Evolutionary conservation across 2,329 filamentous ascomycete species (phyloP).

Genomic region (Beauveria sp.): DNA sequence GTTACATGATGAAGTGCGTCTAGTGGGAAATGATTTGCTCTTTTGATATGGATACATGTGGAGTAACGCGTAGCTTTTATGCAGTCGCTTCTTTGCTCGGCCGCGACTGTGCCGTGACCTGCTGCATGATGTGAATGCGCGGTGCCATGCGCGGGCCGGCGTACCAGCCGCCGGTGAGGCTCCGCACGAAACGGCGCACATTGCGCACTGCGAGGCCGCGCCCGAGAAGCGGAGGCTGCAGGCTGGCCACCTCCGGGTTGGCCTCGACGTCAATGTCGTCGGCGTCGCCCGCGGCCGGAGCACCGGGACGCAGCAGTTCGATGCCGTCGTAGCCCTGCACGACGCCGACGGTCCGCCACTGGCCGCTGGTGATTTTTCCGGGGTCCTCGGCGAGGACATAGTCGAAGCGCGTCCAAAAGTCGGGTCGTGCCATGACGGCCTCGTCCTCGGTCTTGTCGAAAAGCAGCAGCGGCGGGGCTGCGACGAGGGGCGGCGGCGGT

Average conservation of each 20-base stretch:
- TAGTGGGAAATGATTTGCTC: too few relatives aligned
- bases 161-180: conserved; percentile 55
- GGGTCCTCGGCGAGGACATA: conserved; percentile 53
- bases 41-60: not conserved
- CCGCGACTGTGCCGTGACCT: conserved; percentile 7
- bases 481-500: conserved; percentile 11
- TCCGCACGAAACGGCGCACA: conserved; percentile 34
- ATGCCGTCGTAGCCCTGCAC: conserved; percentile 53
- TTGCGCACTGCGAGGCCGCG: conserved; percentile 32
- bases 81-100: not conserved
- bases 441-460: conserved; percentile 59
- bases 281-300: conserved; percentile 14
- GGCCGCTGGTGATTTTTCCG: conserved; percentile 34
- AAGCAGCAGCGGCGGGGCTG: conserved; percentile 17
- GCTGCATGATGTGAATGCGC: conserved; percentile 42
- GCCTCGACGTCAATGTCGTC: conserved; percentile 7
- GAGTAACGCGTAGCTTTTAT: not conserved
- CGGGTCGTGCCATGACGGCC: conserved; percentile 33
- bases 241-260: conserved; percentile 8
- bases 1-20: too few relatives aligned
- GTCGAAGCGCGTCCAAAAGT: conserved; percentile 58
- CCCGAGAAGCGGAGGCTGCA: conserved; percentile 32
- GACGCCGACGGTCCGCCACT: conserved; percentile 50
- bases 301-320: conserved; percentile 46
- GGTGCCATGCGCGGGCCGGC: conserved; percentile 54